Evolutionary conservation across 2,329 filamentous ascomycete species (phyloP).

Genomic region (Sarocladium oryzae): DNA sequence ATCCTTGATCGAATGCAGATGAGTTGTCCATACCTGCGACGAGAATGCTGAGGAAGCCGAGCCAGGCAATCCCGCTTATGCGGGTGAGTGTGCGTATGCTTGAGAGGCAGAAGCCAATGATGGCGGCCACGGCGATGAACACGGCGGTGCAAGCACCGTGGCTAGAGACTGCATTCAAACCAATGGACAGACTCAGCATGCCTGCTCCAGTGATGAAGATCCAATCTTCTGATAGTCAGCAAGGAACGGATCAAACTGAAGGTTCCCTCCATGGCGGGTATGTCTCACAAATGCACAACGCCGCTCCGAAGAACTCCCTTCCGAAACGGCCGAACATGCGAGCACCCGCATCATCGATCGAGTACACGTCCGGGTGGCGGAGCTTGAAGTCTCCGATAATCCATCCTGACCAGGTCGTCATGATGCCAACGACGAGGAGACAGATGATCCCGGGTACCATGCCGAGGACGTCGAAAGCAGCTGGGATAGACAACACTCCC

Average conservation of each 20-base stretch:
- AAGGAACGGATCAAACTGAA: too few species aligned
- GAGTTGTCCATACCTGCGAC: constrained; percentile 19
- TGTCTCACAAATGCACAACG: constrained; percentile 28
- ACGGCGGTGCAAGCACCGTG: constrained; percentile 34
- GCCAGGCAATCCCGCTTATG: constrained; percentile 27
- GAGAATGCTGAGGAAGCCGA: constrained; percentile 23
- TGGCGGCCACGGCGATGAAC: constrained; percentile 30
- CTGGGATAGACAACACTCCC: constrained; percentile 42
- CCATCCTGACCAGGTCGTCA: constrained; percentile 43
- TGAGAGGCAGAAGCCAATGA: constrained; percentile 15
- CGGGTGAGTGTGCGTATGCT: constrained; percentile 26
- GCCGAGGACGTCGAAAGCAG: constrained; percentile 37
- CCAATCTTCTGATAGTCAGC: too few species aligned
- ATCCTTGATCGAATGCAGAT: neutral
- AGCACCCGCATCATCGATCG: constrained; percentile 45
- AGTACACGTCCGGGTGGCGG: constrained; percentile 43
- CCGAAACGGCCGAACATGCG: constrained; percentile 42
- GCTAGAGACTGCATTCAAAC: constrained; percentile 31
- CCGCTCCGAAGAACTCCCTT: constrained; percentile 31
- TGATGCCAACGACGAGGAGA: constrained; percentile 30
- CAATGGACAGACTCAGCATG: constrained; percentile 33
- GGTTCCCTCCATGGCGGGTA: too few species aligned
- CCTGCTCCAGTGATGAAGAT: constrained; percentile 28
- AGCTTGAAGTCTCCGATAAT: constrained; percentile 46
- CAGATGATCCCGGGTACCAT: constrained; percentile 40